Base-by-base conservation (phyloP, 345 rosid species). In the Eucalyptus decipiens region DNA sequence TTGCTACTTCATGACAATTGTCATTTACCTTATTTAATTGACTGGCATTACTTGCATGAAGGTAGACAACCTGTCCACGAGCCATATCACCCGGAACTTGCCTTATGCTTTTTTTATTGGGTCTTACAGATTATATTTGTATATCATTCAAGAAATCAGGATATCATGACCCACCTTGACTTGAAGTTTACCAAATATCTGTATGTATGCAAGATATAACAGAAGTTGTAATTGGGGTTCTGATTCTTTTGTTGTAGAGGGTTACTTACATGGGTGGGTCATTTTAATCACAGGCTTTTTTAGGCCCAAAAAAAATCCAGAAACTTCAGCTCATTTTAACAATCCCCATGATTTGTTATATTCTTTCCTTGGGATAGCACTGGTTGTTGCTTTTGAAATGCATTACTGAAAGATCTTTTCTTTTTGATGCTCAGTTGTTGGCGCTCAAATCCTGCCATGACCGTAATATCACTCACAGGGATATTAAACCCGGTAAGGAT, bases 391-490 rank as follows among this genome's bases (percentile, higher is more conserved):
- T 32, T 60, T 89, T 32, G 62, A 45, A 5, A 21, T 51, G 86
- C 50, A 24, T 85, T 26, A 86, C 49, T 80, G 32, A 69, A 88
- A 26, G 52, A 4, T 52, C 15, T 80, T 88, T 12, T 32, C 48
- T 87, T 86, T 72, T 93, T 26, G 15, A 87, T 89, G 90, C 51
- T 88, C 95, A 97, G 99, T 93, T 97, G 93, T 86, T 94, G 93
- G 99, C 96, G 18, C 92, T 97, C 85, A 96, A 97, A 94, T 94
- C 97, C 83, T 97, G 99, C 88, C 99, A 97, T 94, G 98, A 94
- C 86, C 99, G 97, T 89, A 96, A 96, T 90, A 95, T 97, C 92
- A 97, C 99, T 88, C 99, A 97, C 90, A 94, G 99, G 92, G 99
- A 97, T 91, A 95, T 97, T 87, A 97, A 97, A 93, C 99, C 98